These are phyloP conservation scores for Paraconiothyrium brasiliense DNA, from an alignment of 2,329 filamentous ascomycete species.

Conservation along the genomic window DNA sequence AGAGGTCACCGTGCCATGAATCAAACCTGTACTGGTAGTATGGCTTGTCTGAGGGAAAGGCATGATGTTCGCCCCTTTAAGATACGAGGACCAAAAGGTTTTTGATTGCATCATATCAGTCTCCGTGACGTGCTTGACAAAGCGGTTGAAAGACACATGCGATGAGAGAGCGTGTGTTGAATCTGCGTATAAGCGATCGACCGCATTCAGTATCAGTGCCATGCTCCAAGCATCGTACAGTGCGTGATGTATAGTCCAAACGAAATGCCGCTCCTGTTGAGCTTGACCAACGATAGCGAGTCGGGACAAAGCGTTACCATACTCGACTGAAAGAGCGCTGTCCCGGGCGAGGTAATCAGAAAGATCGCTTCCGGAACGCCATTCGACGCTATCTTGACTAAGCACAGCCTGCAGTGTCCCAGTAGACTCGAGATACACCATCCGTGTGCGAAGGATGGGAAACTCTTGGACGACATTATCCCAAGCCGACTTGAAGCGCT, in stretches of 20 bases:
- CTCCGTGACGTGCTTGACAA: not conserved
- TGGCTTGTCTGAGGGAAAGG: not conserved
- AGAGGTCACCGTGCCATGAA: not conserved
- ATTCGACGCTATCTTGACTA: slow-evolving; percentile 12
- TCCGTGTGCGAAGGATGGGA: slow-evolving; percentile 56
- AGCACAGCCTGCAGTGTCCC: slow-evolving; percentile 13
- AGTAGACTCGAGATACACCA: slow-evolving; percentile 3
- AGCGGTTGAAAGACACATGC: not conserved
- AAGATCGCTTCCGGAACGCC: slow-evolving; percentile 1
- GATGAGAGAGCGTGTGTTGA: not conserved
- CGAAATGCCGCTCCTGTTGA: not conserved
- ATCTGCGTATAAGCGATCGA: slow-evolving; percentile 2
- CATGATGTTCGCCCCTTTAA: not conserved
- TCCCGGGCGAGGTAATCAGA: slow-evolving; percentile 4
- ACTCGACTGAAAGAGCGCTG: not conserved
- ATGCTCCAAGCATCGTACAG: slow-evolving; percentile 9
- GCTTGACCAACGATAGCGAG: slow-evolving; percentile 12
- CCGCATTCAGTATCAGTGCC: slow-evolving; percentile 1
- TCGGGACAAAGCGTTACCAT: slow-evolving; percentile 10
- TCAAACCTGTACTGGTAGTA: no score
- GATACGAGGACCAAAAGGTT: not conserved
- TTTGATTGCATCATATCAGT: not conserved
- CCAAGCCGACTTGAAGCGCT: slow-evolving; percentile 53
- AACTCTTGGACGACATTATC: slow-evolving; percentile 49
- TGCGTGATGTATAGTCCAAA: slow-evolving; percentile 11